Evolutionary conservation across 2,329 filamentous ascomycete species (phyloP).

Genomic region (Cercospora zeina): DNA sequence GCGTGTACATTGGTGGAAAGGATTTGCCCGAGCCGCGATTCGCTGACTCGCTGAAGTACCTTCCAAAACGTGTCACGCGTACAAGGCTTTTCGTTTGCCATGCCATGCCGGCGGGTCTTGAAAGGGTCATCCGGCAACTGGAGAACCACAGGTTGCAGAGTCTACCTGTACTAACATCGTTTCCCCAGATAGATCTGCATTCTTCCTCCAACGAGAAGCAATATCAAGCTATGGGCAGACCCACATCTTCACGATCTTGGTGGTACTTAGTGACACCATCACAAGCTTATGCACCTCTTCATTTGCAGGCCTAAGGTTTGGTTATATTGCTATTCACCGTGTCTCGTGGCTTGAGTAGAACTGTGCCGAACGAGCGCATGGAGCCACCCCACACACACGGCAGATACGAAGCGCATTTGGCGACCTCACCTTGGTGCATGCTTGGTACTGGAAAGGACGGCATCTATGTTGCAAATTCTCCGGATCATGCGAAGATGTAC

Average conservation of each 20-base stretch:
- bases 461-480: constrained; percentile 1
- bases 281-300: constrained; percentile 10
- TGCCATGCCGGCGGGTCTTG: not conserved
- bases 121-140: not conserved
- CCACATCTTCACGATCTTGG: constrained; percentile 1
- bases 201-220: constrained; percentile 17
- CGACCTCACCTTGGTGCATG: not conserved
- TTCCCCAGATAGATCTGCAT: constrained; percentile 5
- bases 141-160: constrained; percentile 1
- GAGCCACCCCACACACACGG: not conserved
- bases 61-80: not conserved
- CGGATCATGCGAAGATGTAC: not conserved
- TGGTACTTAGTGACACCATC: constrained; percentile 5
- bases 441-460: not conserved
- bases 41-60: not conserved
- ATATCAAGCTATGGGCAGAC: not conserved
- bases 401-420: not conserved
- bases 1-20: constrained; percentile 11
- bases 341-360: not conserved
- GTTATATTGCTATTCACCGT: constrained; percentile 1
- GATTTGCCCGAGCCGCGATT: not conserved
- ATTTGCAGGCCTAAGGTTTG: not conserved
- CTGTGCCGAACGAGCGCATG: not conserved
- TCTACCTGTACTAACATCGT: not conserved
- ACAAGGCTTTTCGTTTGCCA: not conserved